Conservation (phyloP, 179 eudicot genomes). For the Silene noctiflora region DNA sequence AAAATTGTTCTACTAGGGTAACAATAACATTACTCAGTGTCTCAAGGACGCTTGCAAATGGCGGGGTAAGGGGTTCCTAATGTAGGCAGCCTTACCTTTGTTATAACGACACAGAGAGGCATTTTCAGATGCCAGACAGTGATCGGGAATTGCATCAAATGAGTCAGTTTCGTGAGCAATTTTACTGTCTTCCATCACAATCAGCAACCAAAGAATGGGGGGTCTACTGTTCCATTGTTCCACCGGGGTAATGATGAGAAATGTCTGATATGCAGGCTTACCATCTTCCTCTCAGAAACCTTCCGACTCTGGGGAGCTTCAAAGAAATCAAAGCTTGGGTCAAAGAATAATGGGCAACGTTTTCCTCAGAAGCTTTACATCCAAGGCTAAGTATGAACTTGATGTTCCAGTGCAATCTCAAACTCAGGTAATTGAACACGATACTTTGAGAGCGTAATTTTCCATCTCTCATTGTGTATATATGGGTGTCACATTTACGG, state of each 20-base stretch:
- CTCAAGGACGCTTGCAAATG: not conserved
- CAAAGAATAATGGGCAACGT: slow-evolving; percentile 94
- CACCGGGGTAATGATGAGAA: slow-evolving; percentile 8
- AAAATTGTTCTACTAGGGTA: too few species aligned
- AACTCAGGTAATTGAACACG: slow-evolving; percentile 49
- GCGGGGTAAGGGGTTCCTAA: not conserved
- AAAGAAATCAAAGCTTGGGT: slow-evolving; percentile 74
- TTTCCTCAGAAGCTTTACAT: slow-evolving; percentile 79
- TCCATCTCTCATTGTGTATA: too few species aligned
- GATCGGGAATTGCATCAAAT: not conserved
- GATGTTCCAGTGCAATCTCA: slow-evolving; percentile 58
- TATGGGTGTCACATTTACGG: too few species aligned
- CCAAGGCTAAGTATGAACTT: slow-evolving; percentile 61
- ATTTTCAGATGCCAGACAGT: not conserved
- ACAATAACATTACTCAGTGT: too few species aligned
- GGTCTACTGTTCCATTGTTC: not conserved
- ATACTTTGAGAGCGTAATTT: too few species aligned
- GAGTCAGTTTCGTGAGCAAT: not conserved
- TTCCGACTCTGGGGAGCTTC: slow-evolving; percentile 49
- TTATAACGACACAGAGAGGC: not conserved
- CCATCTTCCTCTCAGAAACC: slow-evolving; percentile 59
- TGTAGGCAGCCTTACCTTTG: not conserved
- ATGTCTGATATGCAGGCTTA: slow-evolving; percentile 43
- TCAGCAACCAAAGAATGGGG: not conserved
- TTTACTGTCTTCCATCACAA: not conserved